These are phyloP conservation scores for Dictyostelium capitatum DNA, from an alignment of 78 protist genomes.

Conservation along the genomic window DNA sequence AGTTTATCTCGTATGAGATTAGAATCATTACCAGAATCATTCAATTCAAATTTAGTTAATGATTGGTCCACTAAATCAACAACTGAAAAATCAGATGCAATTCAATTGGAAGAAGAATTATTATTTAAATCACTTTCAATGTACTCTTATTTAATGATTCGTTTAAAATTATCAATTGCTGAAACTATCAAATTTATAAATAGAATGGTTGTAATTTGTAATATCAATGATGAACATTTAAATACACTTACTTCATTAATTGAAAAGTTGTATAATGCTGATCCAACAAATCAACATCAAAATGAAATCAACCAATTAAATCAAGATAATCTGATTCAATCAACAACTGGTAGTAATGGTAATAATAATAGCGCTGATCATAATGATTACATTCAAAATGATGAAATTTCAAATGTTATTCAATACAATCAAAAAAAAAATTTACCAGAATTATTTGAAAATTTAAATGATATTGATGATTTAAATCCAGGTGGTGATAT, in stretches of 20 bases:
- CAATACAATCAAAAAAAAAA: neutral
- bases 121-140: constrained; percentile 20
- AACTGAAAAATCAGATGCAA: neutral
- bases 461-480: neutral
- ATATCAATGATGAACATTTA: constrained; percentile 46
- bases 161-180: constrained; percentile 24
- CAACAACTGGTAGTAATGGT: neutral
- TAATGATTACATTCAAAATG: neutral
- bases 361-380: neutral
- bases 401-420: constrained; percentile 9
- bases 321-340: neutral
- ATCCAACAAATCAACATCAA: neutral
- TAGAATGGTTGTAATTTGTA: constrained; percentile 24
- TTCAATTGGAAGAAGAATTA: constrained; percentile 53
- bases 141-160: constrained; percentile 38
- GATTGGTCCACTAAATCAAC: constrained; percentile 8
- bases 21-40: constrained; percentile 4
- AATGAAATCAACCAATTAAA: neutral
- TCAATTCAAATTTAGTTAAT: neutral
- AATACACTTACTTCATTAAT: constrained; percentile 7
- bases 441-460: neutral
- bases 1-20: neutral
- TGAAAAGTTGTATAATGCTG: constrained; percentile 31
- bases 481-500: constrained; percentile 20
- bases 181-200: constrained; percentile 21